A percentile compares a stretch with the other conserved stretches of the same genome.
Conservation (phyloP, 2,329 filamentous ascomycete species). For the Aspergillus ustus region DNA sequence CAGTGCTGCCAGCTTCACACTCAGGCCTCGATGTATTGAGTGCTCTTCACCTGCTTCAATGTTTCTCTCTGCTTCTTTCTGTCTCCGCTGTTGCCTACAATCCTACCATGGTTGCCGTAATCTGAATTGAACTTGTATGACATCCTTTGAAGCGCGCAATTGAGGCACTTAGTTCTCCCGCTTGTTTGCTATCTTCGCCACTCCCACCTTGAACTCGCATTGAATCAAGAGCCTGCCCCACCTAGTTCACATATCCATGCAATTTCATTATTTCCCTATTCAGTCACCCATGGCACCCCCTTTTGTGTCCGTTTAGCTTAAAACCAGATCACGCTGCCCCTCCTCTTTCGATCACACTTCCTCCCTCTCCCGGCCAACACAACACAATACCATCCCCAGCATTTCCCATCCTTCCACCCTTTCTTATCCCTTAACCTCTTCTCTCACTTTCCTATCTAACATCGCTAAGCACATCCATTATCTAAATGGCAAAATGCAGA, state of each 20-base stretch:
- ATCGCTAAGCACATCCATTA: not conserved
- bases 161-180: not conserved
- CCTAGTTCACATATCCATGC: not conserved
- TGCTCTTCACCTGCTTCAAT: too few species aligned
- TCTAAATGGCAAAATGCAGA: not conserved
- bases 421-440: not conserved
- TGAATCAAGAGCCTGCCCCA: not conserved
- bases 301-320: not conserved
- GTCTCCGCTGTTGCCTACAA: too few species aligned
- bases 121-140: too few species aligned
- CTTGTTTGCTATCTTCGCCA: not conserved
- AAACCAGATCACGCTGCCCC: not conserved
- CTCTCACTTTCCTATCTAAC: not conserved
- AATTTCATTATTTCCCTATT: not conserved
- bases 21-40: too few species aligned
- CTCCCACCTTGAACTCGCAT: not conserved
- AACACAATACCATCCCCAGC: not conserved
- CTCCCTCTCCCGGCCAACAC: not conserved
- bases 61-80: too few species aligned
- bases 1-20: too few species aligned
- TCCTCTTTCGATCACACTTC: not conserved
- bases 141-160: not conserved
- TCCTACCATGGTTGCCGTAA: too few species aligned
- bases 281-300: not conserved
- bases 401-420: not conserved